Conservation (phyloP, 208 protist genomes). For the Crithidia mellificae region DNA sequence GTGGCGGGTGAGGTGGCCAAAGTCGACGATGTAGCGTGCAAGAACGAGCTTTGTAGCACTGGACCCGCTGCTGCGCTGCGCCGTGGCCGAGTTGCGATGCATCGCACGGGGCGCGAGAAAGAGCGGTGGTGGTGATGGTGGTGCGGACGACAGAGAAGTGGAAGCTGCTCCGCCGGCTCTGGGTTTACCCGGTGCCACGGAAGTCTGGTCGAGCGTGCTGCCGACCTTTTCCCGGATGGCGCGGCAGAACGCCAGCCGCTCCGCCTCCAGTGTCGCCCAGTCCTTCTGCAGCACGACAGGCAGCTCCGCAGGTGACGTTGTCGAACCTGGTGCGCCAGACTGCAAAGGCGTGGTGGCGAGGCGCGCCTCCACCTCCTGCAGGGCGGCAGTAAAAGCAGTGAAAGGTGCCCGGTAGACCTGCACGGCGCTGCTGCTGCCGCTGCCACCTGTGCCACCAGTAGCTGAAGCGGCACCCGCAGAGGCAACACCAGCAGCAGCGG, state of each 20-base stretch:
- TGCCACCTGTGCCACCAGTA: background rate
- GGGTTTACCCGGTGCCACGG: no score
- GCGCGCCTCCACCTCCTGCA: conserved; percentile 17
- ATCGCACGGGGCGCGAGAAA: conserved; percentile 35
- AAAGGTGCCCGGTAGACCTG: conserved; percentile 21
- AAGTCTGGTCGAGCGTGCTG: no score
- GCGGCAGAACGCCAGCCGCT: conserved; percentile 73
- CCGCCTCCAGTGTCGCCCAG: conserved; percentile 63
- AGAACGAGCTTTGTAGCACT: conserved; percentile 67
- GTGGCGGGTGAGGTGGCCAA: conserved; percentile 93
- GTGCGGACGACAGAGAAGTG: no score
- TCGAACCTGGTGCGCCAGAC: background rate
- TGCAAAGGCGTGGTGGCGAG: background rate
- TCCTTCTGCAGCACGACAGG: conserved; percentile 22
- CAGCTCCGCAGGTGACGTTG: conserved; percentile 13
- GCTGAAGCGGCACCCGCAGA: no score
- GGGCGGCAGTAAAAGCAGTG: conserved; percentile 17
- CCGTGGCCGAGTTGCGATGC: conserved; percentile 54
- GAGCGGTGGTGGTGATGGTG: background rate
- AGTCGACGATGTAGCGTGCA: conserved; percentile 89
- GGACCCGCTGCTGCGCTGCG: conserved; percentile 6
- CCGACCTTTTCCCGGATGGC: conserved; percentile 24
- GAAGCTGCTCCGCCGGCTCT: no score
- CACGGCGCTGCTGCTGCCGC: conserved; percentile 3
- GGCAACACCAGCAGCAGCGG: background rate